Evolutionary conservation across 768 basidiomycete genomes (phyloP), one percentile per base, ranked within the genome.

Genomic region (Leucocoprinus leucothites): DNA sequence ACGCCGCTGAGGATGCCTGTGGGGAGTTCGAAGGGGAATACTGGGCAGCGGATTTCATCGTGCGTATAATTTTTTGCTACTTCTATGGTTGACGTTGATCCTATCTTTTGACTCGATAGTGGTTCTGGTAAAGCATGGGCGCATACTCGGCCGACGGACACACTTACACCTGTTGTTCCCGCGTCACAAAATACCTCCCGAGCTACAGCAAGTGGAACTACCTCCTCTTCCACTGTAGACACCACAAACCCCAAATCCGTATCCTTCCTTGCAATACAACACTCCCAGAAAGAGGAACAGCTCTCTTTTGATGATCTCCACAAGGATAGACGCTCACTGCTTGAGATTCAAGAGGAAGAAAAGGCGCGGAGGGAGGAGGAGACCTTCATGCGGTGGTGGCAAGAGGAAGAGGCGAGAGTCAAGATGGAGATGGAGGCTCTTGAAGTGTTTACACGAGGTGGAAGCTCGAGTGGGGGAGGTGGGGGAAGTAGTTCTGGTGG

Each of bases 341-440:
- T 76, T 14, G 86, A 96, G 58, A 98, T 97, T 41, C 94, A 96
- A 67, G 83, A 86, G 56, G 93, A 97, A 65, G 92, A 94, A 65
- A 73, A 71, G 31, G 81, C 78, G 40, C 76, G 77, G 24, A 82
- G 78, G 57, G 78, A 76, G 47, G 92, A 95, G 68, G 82, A 74
- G 3, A 89, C 90, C 57, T 98, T 97, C 65, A 67, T 95, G 67
- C 80, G 74, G 61, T 97, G 94, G 94, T 97, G 94, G 92, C 74
- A 82, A 1, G 84, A 78, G 6, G 94, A 96, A 68, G 91, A 93
- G 67, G 84, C 81, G 62, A 76, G 89, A 14, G 67, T 90, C 59
- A 59, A 72, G 31, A 85, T 88, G 67, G 73, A 74, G 51, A 64
- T 70, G 57, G 64, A 65, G 4, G 57, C 44, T 2, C 48, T 72